These are phyloP conservation scores for Podaxis sp. DNA, from an alignment of 768 basidiomycete genomes.

Conservation along the genomic window DNA sequence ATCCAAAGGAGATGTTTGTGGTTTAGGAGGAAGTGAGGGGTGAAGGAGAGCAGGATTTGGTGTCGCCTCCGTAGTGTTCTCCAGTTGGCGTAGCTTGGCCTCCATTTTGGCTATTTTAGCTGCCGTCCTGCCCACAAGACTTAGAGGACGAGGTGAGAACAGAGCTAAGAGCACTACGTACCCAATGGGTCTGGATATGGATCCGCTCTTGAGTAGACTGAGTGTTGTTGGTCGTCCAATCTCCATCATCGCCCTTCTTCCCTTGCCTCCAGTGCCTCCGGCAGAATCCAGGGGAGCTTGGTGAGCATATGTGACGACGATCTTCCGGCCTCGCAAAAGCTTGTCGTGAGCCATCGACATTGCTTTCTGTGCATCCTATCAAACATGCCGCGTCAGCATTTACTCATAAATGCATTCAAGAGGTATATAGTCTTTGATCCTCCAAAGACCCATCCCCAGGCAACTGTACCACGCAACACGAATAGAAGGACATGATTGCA, in stretches of 20 bases:
- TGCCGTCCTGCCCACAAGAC: conserved; percentile 53
- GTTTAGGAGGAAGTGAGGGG: conserved; percentile 16
- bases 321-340: conserved; percentile 80
- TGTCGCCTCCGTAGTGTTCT: conserved; percentile 27
- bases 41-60: conserved; percentile 11
- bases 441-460: not conserved
- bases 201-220: conserved; percentile 79
- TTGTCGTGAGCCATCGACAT: conserved; percentile 72
- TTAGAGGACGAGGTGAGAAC: not conserved
- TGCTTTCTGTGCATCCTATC: conserved; percentile 86
- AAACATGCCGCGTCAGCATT: conserved; percentile 11
- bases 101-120: conserved; percentile 96
- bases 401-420: not conserved
- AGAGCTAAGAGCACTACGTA: conserved; percentile 25
- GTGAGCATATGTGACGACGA: conserved; percentile 90
- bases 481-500: not conserved
- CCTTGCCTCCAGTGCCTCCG: conserved; percentile 25
- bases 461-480: not conserved
- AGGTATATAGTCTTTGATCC: not conserved
- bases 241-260: conserved; percentile 51
- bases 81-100: conserved; percentile 88
- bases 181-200: conserved; percentile 50
- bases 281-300: conserved; percentile 62
- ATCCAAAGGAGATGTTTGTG: not conserved
- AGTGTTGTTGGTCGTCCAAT: conserved; percentile 77